Conservation (phyloP, 1,284 basidiomycete genomes). For the Cerrena zonata region DNA sequence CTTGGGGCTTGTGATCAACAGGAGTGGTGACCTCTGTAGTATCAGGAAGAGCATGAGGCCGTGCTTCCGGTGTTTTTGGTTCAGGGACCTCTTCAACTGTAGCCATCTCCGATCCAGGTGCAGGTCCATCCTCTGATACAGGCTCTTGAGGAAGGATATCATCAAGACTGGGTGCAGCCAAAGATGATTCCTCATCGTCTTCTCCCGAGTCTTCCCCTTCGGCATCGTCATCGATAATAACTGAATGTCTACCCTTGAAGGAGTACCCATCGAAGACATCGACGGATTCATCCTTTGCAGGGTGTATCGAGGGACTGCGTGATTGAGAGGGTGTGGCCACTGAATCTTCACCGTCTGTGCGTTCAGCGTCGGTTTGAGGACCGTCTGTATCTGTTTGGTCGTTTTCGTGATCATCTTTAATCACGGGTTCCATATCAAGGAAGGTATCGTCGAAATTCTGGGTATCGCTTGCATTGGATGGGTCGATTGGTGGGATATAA, state of each 20-base stretch:
- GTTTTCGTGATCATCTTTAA: constrained; percentile 60
- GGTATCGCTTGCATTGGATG: constrained; percentile 88
- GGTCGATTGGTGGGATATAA: constrained; percentile 93
- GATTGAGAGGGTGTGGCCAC: constrained; percentile 68
- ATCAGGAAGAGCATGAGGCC: constrained; percentile 42
- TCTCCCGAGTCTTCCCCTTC: constrained; percentile 39
- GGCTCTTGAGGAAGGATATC: constrained; percentile 19
- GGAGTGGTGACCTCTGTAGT: constrained; percentile 10
- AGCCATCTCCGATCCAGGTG: constrained; percentile 19
- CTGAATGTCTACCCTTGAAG: constrained; percentile 78
- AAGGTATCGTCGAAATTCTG: constrained; percentile 97
- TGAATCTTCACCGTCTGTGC: constrained; percentile 67
- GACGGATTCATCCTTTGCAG: constrained; percentile 44
- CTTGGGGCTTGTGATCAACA: constrained; percentile 14
- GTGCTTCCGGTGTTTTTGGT: constrained; percentile 70
- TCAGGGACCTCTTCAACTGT: constrained; percentile 39
- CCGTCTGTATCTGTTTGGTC: constrained; percentile 34
- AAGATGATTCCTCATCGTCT: constrained; percentile 22
- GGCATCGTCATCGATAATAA: constrained; percentile 64
- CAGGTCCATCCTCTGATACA: constrained; percentile 6
- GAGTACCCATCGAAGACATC: constrained; percentile 86
- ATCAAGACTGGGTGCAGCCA: constrained; percentile 21
- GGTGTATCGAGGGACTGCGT: constrained; percentile 61
- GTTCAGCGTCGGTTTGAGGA: constrained; percentile 58
- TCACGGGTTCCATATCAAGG: constrained; percentile 86